These are phyloP conservation scores for Nowakowskiella sp. DNA, from an alignment of 192 early-diverging fungal species.

Conservation along the genomic window DNA sequence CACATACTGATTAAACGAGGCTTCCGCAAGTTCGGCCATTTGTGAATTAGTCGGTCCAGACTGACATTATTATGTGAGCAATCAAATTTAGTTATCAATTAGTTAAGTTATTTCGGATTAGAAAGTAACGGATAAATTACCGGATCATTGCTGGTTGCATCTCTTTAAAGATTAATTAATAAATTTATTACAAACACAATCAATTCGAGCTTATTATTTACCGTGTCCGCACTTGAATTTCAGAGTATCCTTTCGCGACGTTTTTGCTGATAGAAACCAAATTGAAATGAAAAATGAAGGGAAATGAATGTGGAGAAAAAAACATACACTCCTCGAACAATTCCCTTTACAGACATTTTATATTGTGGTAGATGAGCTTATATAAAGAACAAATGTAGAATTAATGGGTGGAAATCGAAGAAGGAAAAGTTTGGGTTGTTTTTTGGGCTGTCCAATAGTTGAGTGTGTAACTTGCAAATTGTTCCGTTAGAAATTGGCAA, in stretches of 20 bases:
- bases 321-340: no score
- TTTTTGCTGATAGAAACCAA: constrained; percentile 64
- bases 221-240: constrained; percentile 62
- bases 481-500: no score
- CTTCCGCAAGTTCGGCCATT: constrained; percentile 81
- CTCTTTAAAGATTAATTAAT: constrained; percentile 13
- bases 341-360: no score
- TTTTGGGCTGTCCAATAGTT: no score
- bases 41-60: constrained; percentile 64
- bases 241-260: constrained; percentile 82
- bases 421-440: no score
- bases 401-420: no score
- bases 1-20: constrained; percentile 76
- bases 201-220: not conserved
- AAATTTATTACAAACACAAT: not conserved
- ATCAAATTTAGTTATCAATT: not conserved
- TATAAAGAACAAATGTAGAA: no score
- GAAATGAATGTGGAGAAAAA: no score
- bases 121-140: constrained; percentile 16
- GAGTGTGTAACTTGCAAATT: no score
- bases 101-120: not conserved
- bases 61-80: constrained; percentile 4
- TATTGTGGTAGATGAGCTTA: no score
- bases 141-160: constrained; percentile 47
- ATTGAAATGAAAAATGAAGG: no score